These are phyloP conservation scores for Thuidium tamariscinum DNA, from an alignment of 225 moss, liverwort and hornwort species.

Conservation along the genomic window DNA sequence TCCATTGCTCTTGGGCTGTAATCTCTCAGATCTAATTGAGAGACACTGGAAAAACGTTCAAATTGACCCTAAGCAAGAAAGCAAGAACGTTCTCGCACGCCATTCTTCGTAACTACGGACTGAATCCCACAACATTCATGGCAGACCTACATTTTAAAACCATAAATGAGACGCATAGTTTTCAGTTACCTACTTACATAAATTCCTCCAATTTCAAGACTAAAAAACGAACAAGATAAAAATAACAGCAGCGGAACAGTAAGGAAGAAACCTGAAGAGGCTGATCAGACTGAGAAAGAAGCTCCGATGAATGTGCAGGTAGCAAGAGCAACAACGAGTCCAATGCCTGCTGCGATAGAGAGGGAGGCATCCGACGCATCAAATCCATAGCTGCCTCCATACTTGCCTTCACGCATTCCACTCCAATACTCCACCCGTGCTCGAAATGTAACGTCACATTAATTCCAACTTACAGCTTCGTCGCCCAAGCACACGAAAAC, in stretches of 20 bases:
- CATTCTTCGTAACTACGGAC: background rate
- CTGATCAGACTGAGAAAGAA: constrained; percentile 79
- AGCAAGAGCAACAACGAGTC: constrained; percentile 55
- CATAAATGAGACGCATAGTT: background rate
- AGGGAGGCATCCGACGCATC: constrained; percentile 81
- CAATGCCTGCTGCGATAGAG: constrained; percentile 58
- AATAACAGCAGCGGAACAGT: background rate
- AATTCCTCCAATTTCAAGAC: background rate
- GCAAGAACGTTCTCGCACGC: background rate
- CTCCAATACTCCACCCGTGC: background rate
- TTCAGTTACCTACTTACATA: background rate
- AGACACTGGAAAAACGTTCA: background rate
- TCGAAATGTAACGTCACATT: background rate
- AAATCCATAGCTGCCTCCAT: constrained; percentile 94
- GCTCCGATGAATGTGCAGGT: constrained; percentile 65
- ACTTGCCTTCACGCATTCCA: background rate
- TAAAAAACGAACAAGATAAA: background rate
- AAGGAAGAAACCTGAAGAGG: constrained; percentile 44
- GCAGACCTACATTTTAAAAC: background rate
- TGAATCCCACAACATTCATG: background rate
- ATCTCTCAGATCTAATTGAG: background rate
- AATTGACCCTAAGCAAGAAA: background rate
- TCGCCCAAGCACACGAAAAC: background rate
- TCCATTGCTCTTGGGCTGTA: background rate
- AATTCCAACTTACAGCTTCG: background rate